Base-by-base conservation (phyloP, 192 early-diverging fungal genomes). In the Coemansia sp. region DNA sequence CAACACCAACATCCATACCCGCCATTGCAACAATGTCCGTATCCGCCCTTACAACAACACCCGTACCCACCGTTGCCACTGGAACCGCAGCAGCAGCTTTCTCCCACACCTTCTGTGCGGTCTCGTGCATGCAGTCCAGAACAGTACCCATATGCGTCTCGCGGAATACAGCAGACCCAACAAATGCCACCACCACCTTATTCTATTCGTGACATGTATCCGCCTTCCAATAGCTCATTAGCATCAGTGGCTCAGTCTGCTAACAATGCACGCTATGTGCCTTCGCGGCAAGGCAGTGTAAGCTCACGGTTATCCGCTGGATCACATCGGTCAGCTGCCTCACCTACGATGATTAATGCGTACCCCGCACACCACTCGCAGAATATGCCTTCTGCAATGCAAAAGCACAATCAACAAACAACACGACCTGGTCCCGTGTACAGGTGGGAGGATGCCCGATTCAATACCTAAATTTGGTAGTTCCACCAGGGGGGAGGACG, bases 371-470 rank as follows among this genome's bases (percentile, higher is more conserved):
- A 72, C 23, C 63, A 57, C 9, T 51, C 66, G 21, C 36, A 67
- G 54, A 63, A 66, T 19, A 22, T 20, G 6, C 63, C 54, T 22
- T 52, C 63, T 2, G 36, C 9, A 29, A 63, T 67, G 30, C 54
- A 63, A 20, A 21, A 54, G 29, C 21, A 57, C 24, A 23, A 22
- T 19, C 52, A 57, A 22, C 54, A 24, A 19, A 11, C 25, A 30
- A 23, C 17, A 19, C 57, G n/a, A n/a, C n/a, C 57, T 29, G 24
- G 57, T 21, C 59, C 71, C 19, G 51, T 56, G 54, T 71, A 70
- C 42, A 66, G 24, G 4, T 75, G 74, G 74, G 74, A 75, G 14
- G 54, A 70, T 39, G 20, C 63, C 19, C 63, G 64, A 20, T 70
- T 61, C 63, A 63, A 59, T 52, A 20, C 30, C 17, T 73, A 57